Base-by-base conservation (phyloP, 257 asterid species). In the Forsythia suspensa region DNA sequence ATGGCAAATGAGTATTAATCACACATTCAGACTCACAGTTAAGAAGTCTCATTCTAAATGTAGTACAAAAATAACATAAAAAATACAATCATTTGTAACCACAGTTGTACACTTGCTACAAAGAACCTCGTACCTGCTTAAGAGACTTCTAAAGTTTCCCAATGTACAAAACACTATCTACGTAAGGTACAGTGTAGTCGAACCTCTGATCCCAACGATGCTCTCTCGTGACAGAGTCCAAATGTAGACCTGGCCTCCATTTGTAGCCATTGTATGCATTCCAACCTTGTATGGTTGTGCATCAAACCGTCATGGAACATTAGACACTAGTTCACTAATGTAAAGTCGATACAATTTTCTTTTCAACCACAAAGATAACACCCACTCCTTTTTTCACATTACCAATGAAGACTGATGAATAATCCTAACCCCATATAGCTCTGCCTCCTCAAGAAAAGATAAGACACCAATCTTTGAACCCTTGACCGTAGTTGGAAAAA, bases 351-450 rank as follows among this genome's bases (percentile, higher is more conserved):
- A 84, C 87, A 44, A 79, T 75, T 15, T 63, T 85, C 78, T 81
- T 78, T 20, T 42, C 78, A 1, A 79, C 74, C 52, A 88, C 86
- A 20, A 92, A 89, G 77, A 95, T 86, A 29, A 89, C 79, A 84
- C 92, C 97, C 16, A 91, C 89, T 78, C 92, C 94, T 83, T 92
- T 93, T 76, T 83, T 86, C 94, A 89, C 84, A 78, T 93, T 92
- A 61, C 99, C 99, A 5, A 90, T 88, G 87, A 81, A 92, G 78
- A 95, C 82, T 39, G 86, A 86, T 10, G 98, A 91, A 84, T 95
- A 98, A 76, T 95, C 99, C 99, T 98, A 95, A 77, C 99, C 97
- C 99, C 99, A 95, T 80, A 85, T 71, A 76, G 92, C 98, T 83
- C 98, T 95, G 93, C 69, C 72, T 79, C 68, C 67, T 75, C 69